Conservation (phyloP, 1,284 basidiomycete species). For the Nidula niveotomentosa region DNA sequence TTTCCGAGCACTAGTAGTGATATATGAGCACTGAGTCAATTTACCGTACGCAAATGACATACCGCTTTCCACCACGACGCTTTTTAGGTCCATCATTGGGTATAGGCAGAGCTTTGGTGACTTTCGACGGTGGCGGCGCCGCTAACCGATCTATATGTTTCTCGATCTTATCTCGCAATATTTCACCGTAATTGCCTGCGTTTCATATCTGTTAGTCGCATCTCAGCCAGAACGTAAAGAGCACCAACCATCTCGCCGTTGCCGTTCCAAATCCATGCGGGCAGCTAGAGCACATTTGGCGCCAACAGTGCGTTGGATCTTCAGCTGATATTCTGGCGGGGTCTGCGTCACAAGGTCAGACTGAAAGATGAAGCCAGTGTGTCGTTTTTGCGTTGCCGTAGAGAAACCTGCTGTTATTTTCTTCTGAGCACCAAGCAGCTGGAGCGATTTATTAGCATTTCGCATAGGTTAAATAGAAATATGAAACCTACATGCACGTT, state of each 20-base stretch:
- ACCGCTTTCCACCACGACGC: constrained; percentile 93
- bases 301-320: constrained; percentile 90
- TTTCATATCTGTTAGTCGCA: too few species aligned
- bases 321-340: constrained; percentile 90
- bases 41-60: constrained; percentile 14
- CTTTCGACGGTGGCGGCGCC: constrained; percentile 93
- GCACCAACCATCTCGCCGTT: constrained; percentile 67
- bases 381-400: constrained; percentile 78
- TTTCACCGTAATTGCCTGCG: constrained; percentile 77
- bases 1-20: constrained; percentile 76
- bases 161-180: constrained; percentile 83
- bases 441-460: constrained; percentile 2
- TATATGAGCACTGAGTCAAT: constrained; percentile 1
- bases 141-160: constrained; percentile 91
- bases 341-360: constrained; percentile 85
- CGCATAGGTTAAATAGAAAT: constrained; percentile 2
- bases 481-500: constrained; percentile 82
- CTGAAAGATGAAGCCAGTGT: constrained; percentile 97
- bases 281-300: constrained; percentile 92
- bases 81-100: constrained; percentile 97
- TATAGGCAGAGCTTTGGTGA: constrained; percentile 93
- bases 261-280: constrained; percentile 88
- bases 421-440: constrained; percentile 93
- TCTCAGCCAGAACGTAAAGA: neutral
- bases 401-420: constrained; percentile 90